A percentile compares a stretch with the other conserved stretches of the same genome.
Evolutionary conservation across 257 asterid species (phyloP).

Genomic region (Jacaranda copaia): DNA sequence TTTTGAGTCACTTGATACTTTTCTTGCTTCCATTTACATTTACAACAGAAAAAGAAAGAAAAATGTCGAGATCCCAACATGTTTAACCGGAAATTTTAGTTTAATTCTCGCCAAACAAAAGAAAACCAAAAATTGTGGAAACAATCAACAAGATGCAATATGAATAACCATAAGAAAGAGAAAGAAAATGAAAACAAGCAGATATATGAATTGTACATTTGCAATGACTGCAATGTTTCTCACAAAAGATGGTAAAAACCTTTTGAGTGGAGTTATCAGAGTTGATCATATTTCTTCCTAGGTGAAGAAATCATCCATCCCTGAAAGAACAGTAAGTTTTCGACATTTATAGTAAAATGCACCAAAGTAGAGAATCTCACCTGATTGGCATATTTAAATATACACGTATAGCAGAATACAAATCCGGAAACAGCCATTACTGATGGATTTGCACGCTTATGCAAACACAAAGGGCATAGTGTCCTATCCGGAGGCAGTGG

Average conservation of each 20-base stretch:
- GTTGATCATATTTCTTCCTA: background rate
- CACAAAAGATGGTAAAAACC: background rate
- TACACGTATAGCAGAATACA: slow-evolving; percentile 96
- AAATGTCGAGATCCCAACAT: background rate
- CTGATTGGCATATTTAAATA: slow-evolving; percentile 91
- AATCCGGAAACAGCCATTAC: slow-evolving; percentile 90
- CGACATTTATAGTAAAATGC: background rate
- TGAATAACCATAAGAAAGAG: background rate
- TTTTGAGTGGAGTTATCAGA: background rate
- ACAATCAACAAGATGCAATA: background rate
- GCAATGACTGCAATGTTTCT: background rate
- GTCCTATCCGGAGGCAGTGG: slow-evolving; percentile 83
- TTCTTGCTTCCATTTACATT: background rate
- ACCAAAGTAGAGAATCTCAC: slow-evolving; percentile 49
- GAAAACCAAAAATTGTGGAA: slow-evolving; percentile 15
- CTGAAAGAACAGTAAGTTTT: background rate
- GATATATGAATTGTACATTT: background rate
- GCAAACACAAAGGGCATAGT: slow-evolving; percentile 84
- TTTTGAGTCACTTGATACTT: background rate
- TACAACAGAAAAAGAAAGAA: background rate
- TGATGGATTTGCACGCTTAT: slow-evolving; percentile 91
- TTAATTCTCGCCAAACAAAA: background rate
- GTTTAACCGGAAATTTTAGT: background rate
- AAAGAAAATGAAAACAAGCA: background rate
- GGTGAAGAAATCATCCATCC: background rate